phyloP scores from a whole-genome alignment of 169 alveolate genomes.

The Theileria equi region DNA sequence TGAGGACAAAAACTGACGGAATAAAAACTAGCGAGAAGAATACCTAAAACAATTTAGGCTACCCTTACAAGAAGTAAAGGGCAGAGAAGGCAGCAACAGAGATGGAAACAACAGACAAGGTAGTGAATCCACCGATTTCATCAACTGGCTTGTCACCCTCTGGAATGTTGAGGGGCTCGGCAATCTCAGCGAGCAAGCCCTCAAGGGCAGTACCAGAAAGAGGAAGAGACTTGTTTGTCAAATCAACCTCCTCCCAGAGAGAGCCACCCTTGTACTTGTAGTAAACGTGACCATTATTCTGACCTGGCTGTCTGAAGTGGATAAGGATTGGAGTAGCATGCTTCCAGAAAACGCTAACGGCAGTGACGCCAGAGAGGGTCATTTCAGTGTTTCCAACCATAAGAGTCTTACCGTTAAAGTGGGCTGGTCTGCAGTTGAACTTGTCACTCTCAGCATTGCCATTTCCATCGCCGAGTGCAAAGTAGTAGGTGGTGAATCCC shows the following conservation, averaged over 20 bases:
- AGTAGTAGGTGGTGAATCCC: not conserved
- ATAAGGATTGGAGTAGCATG: slow-evolving; percentile 7
- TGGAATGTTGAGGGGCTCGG: slow-evolving; percentile 1
- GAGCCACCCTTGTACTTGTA: not conserved
- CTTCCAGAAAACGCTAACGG: slow-evolving; percentile 10
- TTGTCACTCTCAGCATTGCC: not conserved
- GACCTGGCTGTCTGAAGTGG: not conserved
- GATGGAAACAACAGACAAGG: not conserved
- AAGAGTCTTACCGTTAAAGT: slow-evolving; percentile 1
- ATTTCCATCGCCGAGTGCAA: not conserved
- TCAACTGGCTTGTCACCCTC: slow-evolving; percentile 7
- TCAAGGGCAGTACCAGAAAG: not conserved
- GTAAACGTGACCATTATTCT: not conserved
- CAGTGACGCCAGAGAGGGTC: not conserved
- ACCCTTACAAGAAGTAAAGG: not conserved
- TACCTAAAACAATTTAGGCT: not conserved
- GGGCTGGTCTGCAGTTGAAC: too few species aligned
- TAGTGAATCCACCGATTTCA: slow-evolving; percentile 2
- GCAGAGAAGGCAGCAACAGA: not conserved
- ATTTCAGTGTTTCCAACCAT: slow-evolving; percentile 6
- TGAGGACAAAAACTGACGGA: too few species aligned
- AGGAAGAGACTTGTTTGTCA: slow-evolving; percentile 3
- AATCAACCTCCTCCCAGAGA: slow-evolving; percentile 5
- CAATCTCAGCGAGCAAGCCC: not conserved
- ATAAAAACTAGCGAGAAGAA: not conserved